A percentile compares a stretch with the other conserved stretches of the same genome.
Conservation (phyloP, 2,329 filamentous ascomycete genomes). For the Aspergillus clavatus region DNA sequence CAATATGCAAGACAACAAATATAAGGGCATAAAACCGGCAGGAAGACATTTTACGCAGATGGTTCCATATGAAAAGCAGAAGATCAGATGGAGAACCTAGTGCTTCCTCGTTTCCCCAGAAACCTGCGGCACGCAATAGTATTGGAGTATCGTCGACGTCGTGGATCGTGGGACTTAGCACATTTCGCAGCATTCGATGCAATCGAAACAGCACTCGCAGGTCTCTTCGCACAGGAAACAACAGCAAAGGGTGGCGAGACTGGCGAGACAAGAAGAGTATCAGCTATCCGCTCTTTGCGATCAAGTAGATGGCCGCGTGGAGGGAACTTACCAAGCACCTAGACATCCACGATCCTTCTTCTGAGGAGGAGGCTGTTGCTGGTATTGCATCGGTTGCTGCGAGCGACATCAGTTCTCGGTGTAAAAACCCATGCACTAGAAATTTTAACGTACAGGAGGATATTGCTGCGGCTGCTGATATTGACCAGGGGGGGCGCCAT, state of each 20-base stretch:
- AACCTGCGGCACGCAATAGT: slow-evolving; percentile 17
- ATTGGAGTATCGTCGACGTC: slow-evolving; percentile 21
- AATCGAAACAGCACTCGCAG: slow-evolving; percentile 61
- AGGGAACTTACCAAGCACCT: slow-evolving; percentile 42
- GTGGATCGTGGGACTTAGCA: slow-evolving; percentile 26
- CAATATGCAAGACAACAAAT: neutral
- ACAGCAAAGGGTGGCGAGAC: slow-evolving; percentile 56
- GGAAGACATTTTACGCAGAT: neutral
- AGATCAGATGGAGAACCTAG: neutral
- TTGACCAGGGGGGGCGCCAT: slow-evolving; percentile 21
- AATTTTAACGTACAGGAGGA: slow-evolving; percentile 26
- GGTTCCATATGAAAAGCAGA: neutral
- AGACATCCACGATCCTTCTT: slow-evolving; percentile 51
- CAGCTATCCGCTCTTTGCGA: slow-evolving; percentile 2
- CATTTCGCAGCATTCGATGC: slow-evolving; percentile 50
- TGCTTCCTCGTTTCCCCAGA: slow-evolving; percentile 3
- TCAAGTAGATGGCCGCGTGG: neutral
- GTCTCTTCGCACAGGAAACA: slow-evolving; percentile 61
- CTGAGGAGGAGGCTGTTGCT: slow-evolving; percentile 46
- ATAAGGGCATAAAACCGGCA: neutral
- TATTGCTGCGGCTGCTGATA: slow-evolving; percentile 27
- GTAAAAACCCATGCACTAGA: too few relatives aligned
- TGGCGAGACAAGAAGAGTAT: slow-evolving; percentile 17
- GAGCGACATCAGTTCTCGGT: too few relatives aligned
- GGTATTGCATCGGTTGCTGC: slow-evolving; percentile 45